These are phyloP conservation scores for Malus asiatica DNA, from an alignment of 306 rosid species.

Conservation along the genomic window DNA sequence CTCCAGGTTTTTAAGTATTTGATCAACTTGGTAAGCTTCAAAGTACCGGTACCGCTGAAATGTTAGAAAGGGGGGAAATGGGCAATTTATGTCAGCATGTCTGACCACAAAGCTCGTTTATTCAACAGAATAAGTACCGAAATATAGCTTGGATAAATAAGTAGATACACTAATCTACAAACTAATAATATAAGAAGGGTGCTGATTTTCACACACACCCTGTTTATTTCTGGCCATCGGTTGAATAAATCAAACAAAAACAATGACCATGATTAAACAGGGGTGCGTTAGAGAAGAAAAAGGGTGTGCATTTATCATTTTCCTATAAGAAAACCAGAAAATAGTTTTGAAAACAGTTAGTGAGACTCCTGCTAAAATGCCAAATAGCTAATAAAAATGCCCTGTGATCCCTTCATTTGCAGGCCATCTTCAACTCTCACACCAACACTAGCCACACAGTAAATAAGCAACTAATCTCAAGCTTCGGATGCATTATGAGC, in stretches of 20 bases:
- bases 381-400: neutral
- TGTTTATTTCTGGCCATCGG: neutral
- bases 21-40: slow-evolving; percentile 82
- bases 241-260: neutral
- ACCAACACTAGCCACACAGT: neutral
- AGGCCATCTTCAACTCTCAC: neutral
- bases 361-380: neutral
- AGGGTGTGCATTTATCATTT: neutral
- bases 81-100: slow-evolving; percentile 17
- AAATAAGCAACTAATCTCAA: neutral
- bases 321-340: neutral
- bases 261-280: neutral
- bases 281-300: neutral
- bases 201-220: neutral
- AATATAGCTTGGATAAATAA: neutral
- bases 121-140: neutral
- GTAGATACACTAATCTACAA: no score
- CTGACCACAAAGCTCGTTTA: neutral
- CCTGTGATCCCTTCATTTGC: neutral
- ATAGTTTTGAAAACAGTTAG: neutral
- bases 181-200: neutral
- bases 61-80: slow-evolving; percentile 9
- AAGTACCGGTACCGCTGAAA: slow-evolving; percentile 79
- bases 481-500: neutral
- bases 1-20: slow-evolving; percentile 57